Evolutionary conservation across 2,329 filamentous ascomycete species (phyloP).

Genomic region (Fusarium sp.): DNA sequence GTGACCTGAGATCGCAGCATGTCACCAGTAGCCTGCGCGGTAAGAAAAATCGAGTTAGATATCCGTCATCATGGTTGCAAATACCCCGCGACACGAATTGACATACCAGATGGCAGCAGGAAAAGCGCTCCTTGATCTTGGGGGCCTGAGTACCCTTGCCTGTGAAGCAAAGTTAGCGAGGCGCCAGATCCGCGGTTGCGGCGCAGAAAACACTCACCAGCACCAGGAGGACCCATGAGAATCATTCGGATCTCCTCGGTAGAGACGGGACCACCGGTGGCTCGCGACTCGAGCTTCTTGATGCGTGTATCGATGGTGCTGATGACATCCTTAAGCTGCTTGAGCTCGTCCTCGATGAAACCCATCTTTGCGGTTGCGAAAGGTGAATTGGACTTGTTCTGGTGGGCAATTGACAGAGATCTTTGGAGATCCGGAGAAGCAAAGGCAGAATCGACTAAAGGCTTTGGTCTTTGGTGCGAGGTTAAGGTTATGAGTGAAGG

Average conservation of each 20-base stretch:
- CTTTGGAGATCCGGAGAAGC: slow-evolving; percentile 26
- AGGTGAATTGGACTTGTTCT: slow-evolving; percentile 34
- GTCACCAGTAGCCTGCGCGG: slow-evolving; percentile 88
- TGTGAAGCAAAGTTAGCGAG: slow-evolving; percentile 56
- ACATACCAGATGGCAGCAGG: slow-evolving; percentile 93
- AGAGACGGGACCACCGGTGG: slow-evolving; percentile 67
- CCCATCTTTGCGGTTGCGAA: slow-evolving; percentile 74
- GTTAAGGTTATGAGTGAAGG: slow-evolving; percentile 24
- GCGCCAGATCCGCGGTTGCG: slow-evolving; percentile 7
- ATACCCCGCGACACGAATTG: slow-evolving; percentile 33
- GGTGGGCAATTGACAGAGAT: slow-evolving; percentile 35
- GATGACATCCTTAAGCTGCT: slow-evolving; percentile 87
- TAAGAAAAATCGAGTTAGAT: slow-evolving; percentile 36
- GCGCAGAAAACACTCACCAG: slow-evolving; percentile 73
- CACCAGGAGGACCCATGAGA: slow-evolving; percentile 95
- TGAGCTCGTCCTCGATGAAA: slow-evolving; percentile 86
- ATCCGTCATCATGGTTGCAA: neutral
- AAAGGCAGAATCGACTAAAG: slow-evolving; percentile 22
- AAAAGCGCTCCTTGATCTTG: slow-evolving; percentile 98
- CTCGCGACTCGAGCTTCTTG: slow-evolving; percentile 82
- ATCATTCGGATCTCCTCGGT: slow-evolving; percentile 89
- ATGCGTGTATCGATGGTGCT: slow-evolving; percentile 87
- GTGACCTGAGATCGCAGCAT: slow-evolving; percentile 99
- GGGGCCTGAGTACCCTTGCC: slow-evolving; percentile 99
- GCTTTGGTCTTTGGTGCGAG: slow-evolving; percentile 28